Evolutionary conservation across 768 basidiomycete genomes (phyloP).

Genomic region (Auricularia cornea): DNA sequence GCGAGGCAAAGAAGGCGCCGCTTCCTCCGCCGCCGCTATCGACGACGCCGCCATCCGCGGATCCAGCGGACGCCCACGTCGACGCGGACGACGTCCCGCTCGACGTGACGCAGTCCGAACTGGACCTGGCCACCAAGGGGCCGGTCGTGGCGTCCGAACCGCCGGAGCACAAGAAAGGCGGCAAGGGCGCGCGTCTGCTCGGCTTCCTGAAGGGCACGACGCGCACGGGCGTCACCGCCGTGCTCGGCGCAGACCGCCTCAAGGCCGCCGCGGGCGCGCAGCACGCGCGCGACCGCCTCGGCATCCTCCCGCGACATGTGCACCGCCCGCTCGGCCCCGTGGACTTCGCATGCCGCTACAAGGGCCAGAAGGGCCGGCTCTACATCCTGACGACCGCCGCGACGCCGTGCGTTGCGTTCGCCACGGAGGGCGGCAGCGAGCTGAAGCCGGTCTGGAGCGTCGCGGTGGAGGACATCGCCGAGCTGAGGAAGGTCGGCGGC

Average conservation of each 20-base stretch:
- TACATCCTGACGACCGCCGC: constrained; percentile 23
- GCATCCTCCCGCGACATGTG: constrained; percentile 15
- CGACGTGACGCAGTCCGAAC: not conserved
- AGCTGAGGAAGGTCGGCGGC: constrained; percentile 27
- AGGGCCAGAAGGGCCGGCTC: constrained; percentile 23
- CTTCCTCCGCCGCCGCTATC: constrained; percentile 29
- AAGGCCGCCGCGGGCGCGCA: constrained; percentile 25
- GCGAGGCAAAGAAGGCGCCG: constrained; percentile 29
- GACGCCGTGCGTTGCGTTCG: constrained; percentile 23
- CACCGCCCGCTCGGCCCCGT: constrained; percentile 20
- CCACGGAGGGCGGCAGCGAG: constrained; percentile 2
- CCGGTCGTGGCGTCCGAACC: not conserved
- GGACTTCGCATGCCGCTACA: constrained; percentile 20
- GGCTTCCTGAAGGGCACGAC: constrained; percentile 21
- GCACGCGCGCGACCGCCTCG: constrained; percentile 22
- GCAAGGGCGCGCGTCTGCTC: constrained; percentile 12
- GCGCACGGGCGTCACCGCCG: constrained; percentile 19
- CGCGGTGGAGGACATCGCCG: constrained; percentile 20
- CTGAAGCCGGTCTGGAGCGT: constrained; percentile 22
- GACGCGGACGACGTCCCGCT: constrained; percentile 3
- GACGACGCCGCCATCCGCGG: constrained; percentile 6
- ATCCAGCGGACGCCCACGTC: constrained; percentile 9
- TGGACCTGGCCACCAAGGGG: not conserved
- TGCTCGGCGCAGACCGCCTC: constrained; percentile 23
- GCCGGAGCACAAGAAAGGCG: constrained; percentile 3